Percentiles rank a stretch among this genome's conserved stretches.
These are phyloP conservation scores for Nevesoporus exiguus DNA, from an alignment of 768 basidiomycete genomes.

Conservation along the genomic window DNA sequence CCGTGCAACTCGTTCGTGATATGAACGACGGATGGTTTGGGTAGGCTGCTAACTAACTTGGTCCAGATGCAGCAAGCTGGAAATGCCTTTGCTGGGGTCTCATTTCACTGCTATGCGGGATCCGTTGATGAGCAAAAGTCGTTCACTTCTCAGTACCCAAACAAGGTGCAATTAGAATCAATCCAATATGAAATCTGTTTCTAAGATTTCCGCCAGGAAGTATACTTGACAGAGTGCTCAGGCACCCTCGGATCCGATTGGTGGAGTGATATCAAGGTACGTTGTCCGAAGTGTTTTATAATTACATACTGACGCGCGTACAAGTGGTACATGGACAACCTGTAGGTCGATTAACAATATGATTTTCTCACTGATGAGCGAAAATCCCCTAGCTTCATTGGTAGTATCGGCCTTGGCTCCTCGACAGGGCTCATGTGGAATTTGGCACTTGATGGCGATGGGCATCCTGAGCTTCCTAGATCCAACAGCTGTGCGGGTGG, in stretches of 20 bases:
- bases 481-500: conserved; percentile 61
- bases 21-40: background rate
- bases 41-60: background rate
- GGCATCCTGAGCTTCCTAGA: conserved; percentile 63
- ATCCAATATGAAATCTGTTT: background rate
- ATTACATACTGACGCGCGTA: conserved; percentile 7
- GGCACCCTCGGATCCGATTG: conserved; percentile 67
- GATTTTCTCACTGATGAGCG: conserved; percentile 26
- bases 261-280: conserved; percentile 78
- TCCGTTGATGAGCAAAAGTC: conserved; percentile 48
- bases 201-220: conserved; percentile 25
- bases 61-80: conserved; percentile 52
- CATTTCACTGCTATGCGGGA: conserved; percentile 73
- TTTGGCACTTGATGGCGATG: conserved; percentile 59
- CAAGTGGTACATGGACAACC: conserved; percentile 68
- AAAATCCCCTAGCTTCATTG: conserved; percentile 34
- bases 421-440: conserved; percentile 70
- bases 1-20: conserved; percentile 47
- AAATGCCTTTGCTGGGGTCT: conserved; percentile 57
- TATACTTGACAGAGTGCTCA: conserved; percentile 59
- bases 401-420: conserved; percentile 32
- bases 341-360: conserved; percentile 37
- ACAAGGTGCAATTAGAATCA: conserved; percentile 35
- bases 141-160: conserved; percentile 55
- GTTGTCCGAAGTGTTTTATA: background rate